Base-by-base conservation (phyloP, 768 basidiomycete species). In the Mrakia frigida region DNA sequence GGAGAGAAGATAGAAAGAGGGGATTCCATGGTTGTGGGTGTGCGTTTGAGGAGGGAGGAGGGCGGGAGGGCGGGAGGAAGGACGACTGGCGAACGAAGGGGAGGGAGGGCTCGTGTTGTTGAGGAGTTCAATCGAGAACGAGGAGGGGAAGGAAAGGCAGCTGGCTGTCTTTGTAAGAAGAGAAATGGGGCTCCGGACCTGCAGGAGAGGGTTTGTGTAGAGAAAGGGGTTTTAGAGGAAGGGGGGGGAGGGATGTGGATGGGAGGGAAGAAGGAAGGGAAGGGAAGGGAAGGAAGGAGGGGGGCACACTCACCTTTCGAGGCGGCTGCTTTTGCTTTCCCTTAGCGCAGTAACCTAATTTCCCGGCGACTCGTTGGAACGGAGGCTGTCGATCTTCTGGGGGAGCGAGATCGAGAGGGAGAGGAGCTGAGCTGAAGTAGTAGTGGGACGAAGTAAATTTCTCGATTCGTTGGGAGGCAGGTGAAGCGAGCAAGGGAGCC, bases 31-130 rank as follows among this genome's bases (percentile, higher is more conserved):
- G 46, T 50, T 14, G 21, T 50, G 46, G 46, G 46, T 4, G 46
- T 50, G 56, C n/a, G 56, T 9, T 10, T 28, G n/a, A 18, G 5
- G 56, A 53, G 56, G n/a, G 56, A 56, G 56, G 56, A 56, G 56
- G 2, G 56, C 9, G 56, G 23, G 18, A 23, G 52, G 18, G 18
- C 16, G 16, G 46, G 46, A 21, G 46, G 46, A 21, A 18, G 46
- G 56, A n/a, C 56, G 56, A 56, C 56, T 53, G 53, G 53, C 53
- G 53, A 53, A 53, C 53, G 53, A 53, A 53, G 53, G 53, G 53
- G 23, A 18, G 7, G 18, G 43, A 18, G 21, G 53, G 53, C 53
- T 53, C n/a, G n/a, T 56, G 56, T 56, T 56, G 56, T n/a, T 25
- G 23, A 28, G n/a, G 56, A n/a, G 56, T 11, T 56, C 9, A 56